phyloP scores from a whole-genome alignment of 768 basidiomycete genomes.

The Pleurotus platypus region DNA sequence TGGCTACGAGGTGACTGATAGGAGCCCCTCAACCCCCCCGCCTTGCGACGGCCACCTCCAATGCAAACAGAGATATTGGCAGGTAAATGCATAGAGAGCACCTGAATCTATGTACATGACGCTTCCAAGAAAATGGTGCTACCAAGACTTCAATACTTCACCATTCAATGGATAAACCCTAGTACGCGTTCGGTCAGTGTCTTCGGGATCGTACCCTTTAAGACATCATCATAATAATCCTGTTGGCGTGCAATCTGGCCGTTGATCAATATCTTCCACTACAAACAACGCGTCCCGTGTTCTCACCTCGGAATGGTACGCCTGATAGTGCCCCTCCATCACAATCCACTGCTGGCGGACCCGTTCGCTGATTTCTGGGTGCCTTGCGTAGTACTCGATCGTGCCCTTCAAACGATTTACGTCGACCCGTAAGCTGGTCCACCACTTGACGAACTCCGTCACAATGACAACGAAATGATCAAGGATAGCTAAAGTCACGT shows the following conservation, averaged over 20 bases:
- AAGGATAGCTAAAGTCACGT: not conserved
- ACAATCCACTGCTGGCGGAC: not conserved
- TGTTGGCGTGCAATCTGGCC: not conserved
- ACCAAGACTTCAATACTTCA: too few relatives aligned
- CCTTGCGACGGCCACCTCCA: too few relatives aligned
- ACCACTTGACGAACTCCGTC: slow-evolving; percentile 4
- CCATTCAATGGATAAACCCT: too few relatives aligned
- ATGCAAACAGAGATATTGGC: too few relatives aligned
- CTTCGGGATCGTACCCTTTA: not conserved
- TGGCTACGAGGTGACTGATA: too few relatives aligned
- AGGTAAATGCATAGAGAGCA: too few relatives aligned
- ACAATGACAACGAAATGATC: not conserved
- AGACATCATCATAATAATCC: not conserved
- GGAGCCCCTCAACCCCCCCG: too few relatives aligned
- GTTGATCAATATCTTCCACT: not conserved
- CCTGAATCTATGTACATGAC: too few relatives aligned
- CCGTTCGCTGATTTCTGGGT: not conserved
- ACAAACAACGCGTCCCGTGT: too few relatives aligned
- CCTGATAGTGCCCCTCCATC: not conserved
- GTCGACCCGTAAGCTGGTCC: not conserved
- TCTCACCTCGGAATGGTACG: not conserved
- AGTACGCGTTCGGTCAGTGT: not conserved
- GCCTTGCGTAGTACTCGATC: not conserved
- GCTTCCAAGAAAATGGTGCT: too few relatives aligned
- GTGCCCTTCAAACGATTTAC: not conserved